Conservation (phyloP, 179 eudicot genomes). For the Patellifolia procumbens region DNA sequence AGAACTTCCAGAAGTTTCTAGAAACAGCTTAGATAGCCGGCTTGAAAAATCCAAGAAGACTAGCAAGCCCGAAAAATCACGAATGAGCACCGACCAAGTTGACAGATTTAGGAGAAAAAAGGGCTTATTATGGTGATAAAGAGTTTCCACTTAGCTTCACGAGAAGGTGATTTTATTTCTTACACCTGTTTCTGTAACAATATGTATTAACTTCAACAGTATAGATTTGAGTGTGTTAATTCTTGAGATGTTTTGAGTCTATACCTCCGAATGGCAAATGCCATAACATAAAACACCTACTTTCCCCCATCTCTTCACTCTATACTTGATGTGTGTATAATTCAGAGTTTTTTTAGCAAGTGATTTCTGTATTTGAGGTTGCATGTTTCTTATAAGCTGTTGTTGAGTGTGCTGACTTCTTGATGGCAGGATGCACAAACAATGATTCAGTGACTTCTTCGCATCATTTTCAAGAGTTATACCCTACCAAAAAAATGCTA, state of each 20-base stretch:
- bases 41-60: constrained; percentile 82
- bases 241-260: constrained; percentile 24
- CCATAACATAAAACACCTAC: neutral
- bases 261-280: constrained; percentile 53
- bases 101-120: constrained; percentile 65
- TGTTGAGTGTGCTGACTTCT: neutral
- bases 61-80: constrained; percentile 78
- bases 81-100: constrained; percentile 82
- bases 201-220: constrained; percentile 25
- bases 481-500: too few species aligned
- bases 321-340: constrained; percentile 35
- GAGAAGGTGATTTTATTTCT: constrained; percentile 25
- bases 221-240: constrained; percentile 30
- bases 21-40: constrained; percentile 95
- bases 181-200: constrained; percentile 37
- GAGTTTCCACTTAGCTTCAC: constrained; percentile 12
- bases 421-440: neutral
- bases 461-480: too few species aligned
- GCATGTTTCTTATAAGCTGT: constrained; percentile 4
- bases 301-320: neutral
- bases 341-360: constrained; percentile 16
- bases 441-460: neutral
- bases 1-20: constrained; percentile 66
- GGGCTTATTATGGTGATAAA: constrained; percentile 56
- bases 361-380: neutral